Evolutionary conservation across 495 filamentous ascomycete species (phyloP).

Genomic region (Letharia columbiana): DNA sequence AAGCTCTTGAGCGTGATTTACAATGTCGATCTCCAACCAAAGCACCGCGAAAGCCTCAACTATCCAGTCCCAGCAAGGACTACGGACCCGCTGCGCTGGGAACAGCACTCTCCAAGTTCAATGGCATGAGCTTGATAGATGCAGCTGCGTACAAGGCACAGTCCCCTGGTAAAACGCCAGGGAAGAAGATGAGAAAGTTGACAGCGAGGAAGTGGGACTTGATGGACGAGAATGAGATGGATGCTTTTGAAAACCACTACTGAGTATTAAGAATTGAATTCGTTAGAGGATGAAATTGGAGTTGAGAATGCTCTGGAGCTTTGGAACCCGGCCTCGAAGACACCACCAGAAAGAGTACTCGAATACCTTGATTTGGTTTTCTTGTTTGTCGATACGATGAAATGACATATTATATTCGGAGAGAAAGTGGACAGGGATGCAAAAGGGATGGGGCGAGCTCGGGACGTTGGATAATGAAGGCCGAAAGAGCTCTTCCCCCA

Average conservation of each 20-base stretch:
- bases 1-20: slow-evolving; percentile 41
- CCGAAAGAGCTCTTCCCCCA: neutral
- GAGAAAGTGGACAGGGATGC: no score
- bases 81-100: slow-evolving; percentile 37
- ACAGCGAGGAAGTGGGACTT: slow-evolving; percentile 49
- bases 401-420: neutral
- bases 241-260: slow-evolving; percentile 22
- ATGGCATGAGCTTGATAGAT: slow-evolving; percentile 32
- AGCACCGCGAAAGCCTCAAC: slow-evolving; percentile 25
- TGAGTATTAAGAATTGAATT: neutral
- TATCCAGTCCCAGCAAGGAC: slow-evolving; percentile 24
- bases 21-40: slow-evolving; percentile 37
- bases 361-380: neutral
- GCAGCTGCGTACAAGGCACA: slow-evolving; percentile 3
- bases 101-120: slow-evolving; percentile 31
- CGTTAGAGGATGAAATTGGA: neutral
- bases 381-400: neutral
- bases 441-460: no score
- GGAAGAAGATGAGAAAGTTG: slow-evolving; percentile 45
- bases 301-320: neutral
- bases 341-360: neutral
- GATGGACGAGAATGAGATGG: slow-evolving; percentile 43
- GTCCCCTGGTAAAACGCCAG: slow-evolving; percentile 17
- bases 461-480: no score
- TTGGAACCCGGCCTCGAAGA: neutral